Evolutionary conservation across 1,139 yeast species (phyloP), one percentile per base, ranked within the genome.

Genomic region (Saccharomyces uvarum): DNA sequence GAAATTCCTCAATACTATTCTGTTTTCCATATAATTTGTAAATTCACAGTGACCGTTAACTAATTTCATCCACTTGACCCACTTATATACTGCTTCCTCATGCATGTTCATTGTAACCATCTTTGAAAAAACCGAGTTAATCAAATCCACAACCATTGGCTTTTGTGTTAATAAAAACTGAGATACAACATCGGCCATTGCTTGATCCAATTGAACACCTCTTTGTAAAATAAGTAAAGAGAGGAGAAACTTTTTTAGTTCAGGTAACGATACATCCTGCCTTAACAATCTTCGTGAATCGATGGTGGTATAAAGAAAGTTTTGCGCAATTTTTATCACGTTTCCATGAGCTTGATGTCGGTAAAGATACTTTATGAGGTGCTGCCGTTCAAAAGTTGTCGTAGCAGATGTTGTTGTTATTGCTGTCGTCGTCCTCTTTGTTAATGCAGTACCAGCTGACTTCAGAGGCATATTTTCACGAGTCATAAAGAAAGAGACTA

Each of bases 31-130:
- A 51, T 60, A 64, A 26, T 57, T 59, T 2, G 61, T 54, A 33
- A 63, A 59, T 41, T 65, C 64, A 49, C 66, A 65, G 49, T 61
- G 61, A 3, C 70, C 70, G 29, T 63, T 59, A 29, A 64, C 47
- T 21, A 54, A 33, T 26, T 56, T 61, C 42, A 61, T 56, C 63
- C 67, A 60, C 33, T 58, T 56, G 11, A 56, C 59, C 70, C 70
- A 67, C 32, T 57, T 56, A 9, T 56, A 32, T 21, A 64, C 29
- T 2, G 61, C 54, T n/a, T 60, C 63, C 3, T 47, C 49, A 13
- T 41, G 16, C 24, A 29, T 51, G 11, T 49, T 11, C 31, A 49
- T 46, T 14, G 48, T 7, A 5, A 41, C 29, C 33, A 63, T 52
- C 11, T 52, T 51, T 9, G 51, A 54, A 29, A 62, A 59, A 1